These are phyloP conservation scores for Seiridium cupressi DNA, from an alignment of 2,329 filamentous ascomycete species.

Conservation along the genomic window DNA sequence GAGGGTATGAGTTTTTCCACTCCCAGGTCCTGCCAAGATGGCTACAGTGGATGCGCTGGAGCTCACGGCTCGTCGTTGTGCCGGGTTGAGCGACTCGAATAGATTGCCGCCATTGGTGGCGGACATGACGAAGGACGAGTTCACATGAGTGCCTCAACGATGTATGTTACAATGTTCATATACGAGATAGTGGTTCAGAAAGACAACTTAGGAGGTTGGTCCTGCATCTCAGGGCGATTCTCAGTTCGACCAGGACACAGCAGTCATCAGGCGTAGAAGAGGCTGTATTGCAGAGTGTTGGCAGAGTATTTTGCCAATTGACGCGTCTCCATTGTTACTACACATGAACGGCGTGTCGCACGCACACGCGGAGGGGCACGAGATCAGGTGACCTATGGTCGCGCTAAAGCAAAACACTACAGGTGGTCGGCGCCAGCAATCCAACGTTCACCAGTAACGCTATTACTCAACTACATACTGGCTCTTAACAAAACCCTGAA, in stretches of 20 bases:
- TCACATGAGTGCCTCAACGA: constrained; percentile 4
- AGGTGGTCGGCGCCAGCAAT: no score
- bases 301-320: neutral
- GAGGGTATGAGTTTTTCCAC: constrained; percentile 92
- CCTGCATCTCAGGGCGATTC: no score
- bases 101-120: constrained; percentile 25
- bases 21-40: constrained; percentile 66
- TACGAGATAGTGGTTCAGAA: no score
- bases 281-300: no score
- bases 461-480: no score
- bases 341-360: neutral
- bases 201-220: no score
- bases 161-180: no score
- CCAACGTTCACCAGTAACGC: no score
- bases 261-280: no score
- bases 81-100: constrained; percentile 50
- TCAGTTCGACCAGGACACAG: no score
- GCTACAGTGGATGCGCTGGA: constrained; percentile 56
- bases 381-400: neutral
- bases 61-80: constrained; percentile 55
- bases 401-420: no score
- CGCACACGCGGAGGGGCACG: neutral
- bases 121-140: constrained; percentile 17
- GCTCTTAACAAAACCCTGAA: no score
- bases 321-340: neutral